Conservation (phyloP, 495 filamentous ascomycete genomes). For the Aspergillus panamensis region DNA sequence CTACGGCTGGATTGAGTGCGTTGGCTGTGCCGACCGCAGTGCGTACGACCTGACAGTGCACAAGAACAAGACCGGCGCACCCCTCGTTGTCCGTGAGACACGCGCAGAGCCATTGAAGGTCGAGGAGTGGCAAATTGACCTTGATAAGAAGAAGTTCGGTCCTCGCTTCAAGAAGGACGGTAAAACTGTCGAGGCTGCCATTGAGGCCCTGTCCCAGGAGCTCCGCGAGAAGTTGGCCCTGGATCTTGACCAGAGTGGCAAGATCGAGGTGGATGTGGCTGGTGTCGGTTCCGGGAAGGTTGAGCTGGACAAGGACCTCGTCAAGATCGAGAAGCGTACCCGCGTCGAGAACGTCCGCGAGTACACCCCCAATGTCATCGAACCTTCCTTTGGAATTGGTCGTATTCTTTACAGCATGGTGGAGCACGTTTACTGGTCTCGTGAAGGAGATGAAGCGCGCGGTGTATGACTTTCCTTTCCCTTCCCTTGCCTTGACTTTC, state of each 20-base stretch:
- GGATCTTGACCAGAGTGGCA: slow-evolving; percentile 61
- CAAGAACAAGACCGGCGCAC: slow-evolving; percentile 74
- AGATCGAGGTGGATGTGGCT: slow-evolving; percentile 62
- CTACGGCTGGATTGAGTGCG: slow-evolving; percentile 84
- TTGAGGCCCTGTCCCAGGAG: slow-evolving; percentile 65
- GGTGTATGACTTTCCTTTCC: slow-evolving; percentile 47
- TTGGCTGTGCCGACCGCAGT: slow-evolving; percentile 79
- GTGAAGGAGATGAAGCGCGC: slow-evolving; percentile 59
- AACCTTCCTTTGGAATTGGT: slow-evolving; percentile 83
- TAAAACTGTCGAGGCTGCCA: slow-evolving; percentile 66
- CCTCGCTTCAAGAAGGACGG: slow-evolving; percentile 78
- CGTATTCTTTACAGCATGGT: slow-evolving; percentile 74
- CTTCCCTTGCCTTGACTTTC: background rate
- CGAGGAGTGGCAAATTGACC: slow-evolving; percentile 69
- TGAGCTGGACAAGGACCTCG: slow-evolving; percentile 65
- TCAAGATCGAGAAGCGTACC: slow-evolving; percentile 68
- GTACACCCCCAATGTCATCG: slow-evolving; percentile 80
- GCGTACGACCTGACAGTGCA: slow-evolving; percentile 78
- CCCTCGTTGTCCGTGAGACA: slow-evolving; percentile 66
- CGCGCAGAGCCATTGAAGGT: slow-evolving; percentile 63
- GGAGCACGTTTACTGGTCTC: slow-evolving; percentile 77
- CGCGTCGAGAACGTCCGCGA: slow-evolving; percentile 66
- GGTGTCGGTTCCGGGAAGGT: slow-evolving; percentile 62
- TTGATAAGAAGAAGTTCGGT: slow-evolving; percentile 83
- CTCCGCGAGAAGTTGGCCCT: slow-evolving; percentile 65